phyloP scores from a whole-genome alignment of 2,329 filamentous ascomycete species.

The Bipolaris oryzae region DNA sequence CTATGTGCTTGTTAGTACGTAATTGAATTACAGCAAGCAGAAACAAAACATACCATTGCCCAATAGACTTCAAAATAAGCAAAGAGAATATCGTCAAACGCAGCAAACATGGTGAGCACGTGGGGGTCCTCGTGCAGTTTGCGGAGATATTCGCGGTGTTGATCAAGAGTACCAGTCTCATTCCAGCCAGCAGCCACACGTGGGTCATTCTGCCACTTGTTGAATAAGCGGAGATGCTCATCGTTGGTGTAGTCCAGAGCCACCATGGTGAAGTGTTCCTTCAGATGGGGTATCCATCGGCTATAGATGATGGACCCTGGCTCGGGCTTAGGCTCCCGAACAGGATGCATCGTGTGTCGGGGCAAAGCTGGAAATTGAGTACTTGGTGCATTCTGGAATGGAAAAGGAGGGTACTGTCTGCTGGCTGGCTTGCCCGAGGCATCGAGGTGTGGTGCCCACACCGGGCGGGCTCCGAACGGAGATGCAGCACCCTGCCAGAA shows the following conservation, averaged over 20 bases:
- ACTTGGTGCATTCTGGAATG: conserved; percentile 54
- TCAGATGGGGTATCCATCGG: conserved; percentile 76
- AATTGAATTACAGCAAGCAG: not conserved
- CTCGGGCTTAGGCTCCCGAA: conserved; percentile 72
- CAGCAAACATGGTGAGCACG: conserved; percentile 70
- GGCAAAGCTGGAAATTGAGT: conserved; percentile 55
- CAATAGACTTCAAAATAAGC: conserved; percentile 84
- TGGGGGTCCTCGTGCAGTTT: conserved; percentile 74
- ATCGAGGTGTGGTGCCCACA: conserved; percentile 47
- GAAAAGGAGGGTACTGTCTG: conserved; percentile 49
- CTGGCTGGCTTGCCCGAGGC: conserved; percentile 49
- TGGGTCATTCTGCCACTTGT: conserved; percentile 83
- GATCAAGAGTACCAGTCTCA: conserved; percentile 74
- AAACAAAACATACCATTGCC: conserved; percentile 62
- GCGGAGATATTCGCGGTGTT: conserved; percentile 74
- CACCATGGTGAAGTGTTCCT: conserved; percentile 79
- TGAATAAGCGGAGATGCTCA: conserved; percentile 72
- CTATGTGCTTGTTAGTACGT: conserved; percentile 39
- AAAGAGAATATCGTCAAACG: conserved; percentile 73
- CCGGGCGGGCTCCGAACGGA: conserved; percentile 50
- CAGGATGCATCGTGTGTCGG: conserved; percentile 70
- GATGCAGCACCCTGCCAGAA: conserved; percentile 55
- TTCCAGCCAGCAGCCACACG: conserved; percentile 82
- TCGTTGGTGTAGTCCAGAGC: conserved; percentile 69
- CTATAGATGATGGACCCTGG: conserved; percentile 76